Evolutionary conservation across 257 asterid species (phyloP).

Genomic region (Solanum phureja): DNA sequence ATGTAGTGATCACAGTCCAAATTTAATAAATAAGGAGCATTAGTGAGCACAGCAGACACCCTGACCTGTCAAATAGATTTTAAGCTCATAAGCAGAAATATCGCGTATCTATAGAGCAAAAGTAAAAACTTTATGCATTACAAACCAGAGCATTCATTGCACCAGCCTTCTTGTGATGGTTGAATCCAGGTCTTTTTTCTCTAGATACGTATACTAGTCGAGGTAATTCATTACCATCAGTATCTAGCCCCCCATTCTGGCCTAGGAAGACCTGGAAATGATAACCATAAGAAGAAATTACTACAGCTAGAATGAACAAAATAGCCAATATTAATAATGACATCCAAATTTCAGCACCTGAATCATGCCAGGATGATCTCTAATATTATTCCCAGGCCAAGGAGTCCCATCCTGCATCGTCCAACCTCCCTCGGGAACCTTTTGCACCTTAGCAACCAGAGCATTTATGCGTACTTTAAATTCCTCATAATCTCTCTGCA

Average conservation of each 20-base stretch:
- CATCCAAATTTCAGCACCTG: slow-evolving; percentile 7
- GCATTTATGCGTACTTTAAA: slow-evolving; percentile 23
- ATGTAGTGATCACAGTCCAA: slow-evolving; percentile 17
- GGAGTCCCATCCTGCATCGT: slow-evolving; percentile 33
- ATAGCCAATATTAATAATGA: neutral
- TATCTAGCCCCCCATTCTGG: slow-evolving; percentile 11
- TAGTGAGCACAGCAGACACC: slow-evolving; percentile 15
- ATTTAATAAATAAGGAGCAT: slow-evolving; percentile 20
- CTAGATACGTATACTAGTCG: slow-evolving; percentile 22
- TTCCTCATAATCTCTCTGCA: slow-evolving; percentile 29
- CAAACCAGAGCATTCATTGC: slow-evolving; percentile 35
- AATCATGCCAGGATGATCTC: slow-evolving; percentile 33
- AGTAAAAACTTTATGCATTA: neutral
- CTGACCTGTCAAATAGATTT: slow-evolving; percentile 4
- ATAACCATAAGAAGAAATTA: neutral
- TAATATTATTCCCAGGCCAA: slow-evolving; percentile 25
- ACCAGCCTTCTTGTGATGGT: slow-evolving; percentile 35
- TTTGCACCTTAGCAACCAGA: slow-evolving; percentile 16
- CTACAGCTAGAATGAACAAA: neutral
- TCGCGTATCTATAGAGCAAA: neutral
- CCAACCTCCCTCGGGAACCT: slow-evolving; percentile 32
- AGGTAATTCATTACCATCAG: slow-evolving; percentile 14
- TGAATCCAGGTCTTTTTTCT: slow-evolving; percentile 30
- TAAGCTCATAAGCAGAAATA: neutral
- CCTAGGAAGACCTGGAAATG: slow-evolving; percentile 19